These are phyloP conservation scores for Naematelia aurantialba DNA, from an alignment of 768 basidiomycete species.

Conservation along the genomic window DNA sequence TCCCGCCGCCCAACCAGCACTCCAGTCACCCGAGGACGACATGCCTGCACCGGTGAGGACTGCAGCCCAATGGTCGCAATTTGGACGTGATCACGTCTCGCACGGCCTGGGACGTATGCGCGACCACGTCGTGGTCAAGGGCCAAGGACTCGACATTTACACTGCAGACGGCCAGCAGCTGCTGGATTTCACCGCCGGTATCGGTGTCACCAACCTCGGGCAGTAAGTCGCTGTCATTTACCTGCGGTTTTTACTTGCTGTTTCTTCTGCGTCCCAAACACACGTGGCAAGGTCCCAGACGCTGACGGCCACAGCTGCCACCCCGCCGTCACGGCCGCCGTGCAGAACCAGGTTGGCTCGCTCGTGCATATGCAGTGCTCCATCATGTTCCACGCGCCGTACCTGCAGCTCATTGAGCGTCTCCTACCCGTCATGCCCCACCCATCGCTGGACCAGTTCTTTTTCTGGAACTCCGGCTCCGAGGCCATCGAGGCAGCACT, in stretches of 20 bases:
- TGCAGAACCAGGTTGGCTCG: slow-evolving; percentile 31
- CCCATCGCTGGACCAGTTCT: slow-evolving; percentile 87
- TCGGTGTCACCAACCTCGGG: slow-evolving; percentile 76
- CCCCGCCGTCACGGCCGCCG: slow-evolving; percentile 41
- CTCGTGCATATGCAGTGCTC: slow-evolving; percentile 56
- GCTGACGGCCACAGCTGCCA: too few species aligned
- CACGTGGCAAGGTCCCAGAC: too few species aligned
- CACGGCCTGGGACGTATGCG: slow-evolving; percentile 47
- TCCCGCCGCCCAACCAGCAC: neutral
- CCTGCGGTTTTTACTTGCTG: neutral
- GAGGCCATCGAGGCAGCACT: slow-evolving; percentile 87
- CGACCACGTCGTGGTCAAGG: slow-evolving; percentile 48
- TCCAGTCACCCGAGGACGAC: neutral
- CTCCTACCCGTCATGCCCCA: slow-evolving; percentile 86
- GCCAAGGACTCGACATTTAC: slow-evolving; percentile 64
- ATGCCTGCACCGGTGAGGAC: slow-evolving; percentile 41
- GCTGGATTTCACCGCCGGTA: slow-evolving; percentile 84
- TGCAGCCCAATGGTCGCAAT: slow-evolving; percentile 42
- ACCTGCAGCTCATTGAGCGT: slow-evolving; percentile 78
- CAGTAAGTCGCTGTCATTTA: slow-evolving; percentile 52
- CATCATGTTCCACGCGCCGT: slow-evolving; percentile 81
- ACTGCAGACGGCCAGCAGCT: slow-evolving; percentile 69
- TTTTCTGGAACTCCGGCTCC: slow-evolving; percentile 94
- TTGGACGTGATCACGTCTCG: slow-evolving; percentile 49
- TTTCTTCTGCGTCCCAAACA: too few species aligned